A percentile compares a stretch with the other conserved stretches of the same genome.
Conservation (phyloP, 805 yeast genomes). For the Starmerella sp. region DNA sequence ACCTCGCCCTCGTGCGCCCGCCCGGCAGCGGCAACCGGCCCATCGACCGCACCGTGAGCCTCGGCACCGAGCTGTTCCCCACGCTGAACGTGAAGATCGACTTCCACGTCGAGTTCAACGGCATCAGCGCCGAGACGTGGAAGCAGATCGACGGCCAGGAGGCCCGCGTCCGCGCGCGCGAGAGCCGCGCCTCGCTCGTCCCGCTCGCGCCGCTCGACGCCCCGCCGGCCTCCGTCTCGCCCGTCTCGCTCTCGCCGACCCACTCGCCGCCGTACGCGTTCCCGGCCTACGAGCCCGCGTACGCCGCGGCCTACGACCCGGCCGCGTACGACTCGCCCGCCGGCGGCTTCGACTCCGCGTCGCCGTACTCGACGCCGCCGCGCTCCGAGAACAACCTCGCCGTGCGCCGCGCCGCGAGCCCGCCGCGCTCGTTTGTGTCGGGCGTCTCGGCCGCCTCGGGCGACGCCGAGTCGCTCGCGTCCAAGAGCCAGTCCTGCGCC, state of each 20-base stretch:
- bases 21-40: conserved; percentile 1
- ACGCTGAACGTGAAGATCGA: background rate
- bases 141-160: background rate
- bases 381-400: background rate
- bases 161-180: background rate
- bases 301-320: too few species aligned
- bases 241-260: background rate
- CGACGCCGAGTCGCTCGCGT: background rate
- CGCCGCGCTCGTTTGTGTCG: background rate
- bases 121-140: conserved; percentile 2
- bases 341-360: background rate
- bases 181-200: background rate
- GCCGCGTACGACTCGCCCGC: background rate
- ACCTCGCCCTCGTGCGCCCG: conserved; percentile 10
- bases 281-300: too few species aligned
- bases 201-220: background rate
- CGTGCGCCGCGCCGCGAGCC: background rate
- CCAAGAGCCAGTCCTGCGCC: background rate
- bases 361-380: background rate
- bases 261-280: background rate
- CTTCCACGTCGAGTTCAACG: conserved; percentile 3
- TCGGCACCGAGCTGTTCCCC: conserved; percentile 13
- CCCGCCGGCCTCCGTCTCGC: too few species aligned
- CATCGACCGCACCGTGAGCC: conserved; percentile 11
- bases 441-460: background rate